Evolutionary conservation across 2,329 filamentous ascomycete genomes (phyloP), one percentile per base, ranked within the genome.

Genomic region (Didymella glomerata): DNA sequence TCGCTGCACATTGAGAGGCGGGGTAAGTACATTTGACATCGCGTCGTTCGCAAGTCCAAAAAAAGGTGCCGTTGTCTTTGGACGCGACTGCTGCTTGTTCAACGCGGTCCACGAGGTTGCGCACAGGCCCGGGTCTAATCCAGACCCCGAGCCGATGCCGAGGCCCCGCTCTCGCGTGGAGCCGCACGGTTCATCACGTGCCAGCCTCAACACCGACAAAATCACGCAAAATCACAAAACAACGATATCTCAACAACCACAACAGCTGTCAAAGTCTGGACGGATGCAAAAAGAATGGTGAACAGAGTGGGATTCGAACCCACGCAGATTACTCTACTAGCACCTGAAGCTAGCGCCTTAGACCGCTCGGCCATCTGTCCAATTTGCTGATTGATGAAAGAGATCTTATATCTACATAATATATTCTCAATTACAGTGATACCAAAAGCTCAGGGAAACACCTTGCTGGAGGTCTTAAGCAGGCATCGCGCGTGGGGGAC

Each of bases 261-360:
- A 11, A 22, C 24, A 48, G 40, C 18, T 46, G 42, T 28, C 9
- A 27, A n/a, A 16, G 11, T 41, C 22, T 8, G 42, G 30, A 57
- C 45, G 25, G 54, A 11, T n/a, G 52, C 52, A 55, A 52, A 55
- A 68, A 68, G 62, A 63, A 70, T 72, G 47, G 44, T 76, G 74
- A 75, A 61, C 52, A 74, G 69, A 69, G 73, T 74, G 74, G 71
- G 74, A 76, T 60, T 75, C 72, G 71, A 73, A 73, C 72, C 68
- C 72, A 72, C 72, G 71, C 69, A 64, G 64, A 59, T 75, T 74
- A 53, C 70, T 60, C 64, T 64, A 75, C 71, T 70, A 75, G 73
- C 70, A 76, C 72, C 73, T 75, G 73, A 76, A 76, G 70, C 73
- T 74, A 70, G 71, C 72, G 72, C 72, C 72, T 70, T 75, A 72